Evolutionary conservation across 352 stramenopile genomes (phyloP).

Genomic region (Pythium scleroteichum): DNA sequence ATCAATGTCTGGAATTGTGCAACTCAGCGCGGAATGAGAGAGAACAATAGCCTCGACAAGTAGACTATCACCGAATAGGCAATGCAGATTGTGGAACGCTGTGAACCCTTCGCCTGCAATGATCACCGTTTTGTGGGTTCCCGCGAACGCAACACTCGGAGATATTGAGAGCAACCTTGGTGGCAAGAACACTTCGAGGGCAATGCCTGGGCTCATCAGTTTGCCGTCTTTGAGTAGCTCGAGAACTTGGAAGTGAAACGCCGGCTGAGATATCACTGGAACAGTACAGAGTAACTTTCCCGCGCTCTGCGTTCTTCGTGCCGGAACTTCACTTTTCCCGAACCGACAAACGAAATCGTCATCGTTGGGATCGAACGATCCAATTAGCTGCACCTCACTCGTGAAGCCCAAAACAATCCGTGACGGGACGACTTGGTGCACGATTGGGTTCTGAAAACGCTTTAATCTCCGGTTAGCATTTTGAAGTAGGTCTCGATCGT

Average conservation of each 20-base stretch:
- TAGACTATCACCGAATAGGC: constrained; percentile 24
- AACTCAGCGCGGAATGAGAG: constrained; percentile 19
- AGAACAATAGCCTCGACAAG: constrained; percentile 18
- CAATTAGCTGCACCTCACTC: constrained; percentile 15
- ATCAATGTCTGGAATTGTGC: constrained; percentile 5
- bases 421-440: constrained; percentile 21
- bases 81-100: constrained; percentile 15
- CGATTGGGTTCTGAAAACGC: background rate
- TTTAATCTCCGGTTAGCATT: constrained; percentile 3
- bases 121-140: background rate
- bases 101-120: constrained; percentile 27
- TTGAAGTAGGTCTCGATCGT: constrained; percentile 1
- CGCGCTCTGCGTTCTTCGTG: background rate
- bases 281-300: constrained; percentile 12
- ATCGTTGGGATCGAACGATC: constrained; percentile 14
- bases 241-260: constrained; percentile 17
- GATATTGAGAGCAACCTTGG: constrained; percentile 4
- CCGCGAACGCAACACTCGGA: constrained; percentile 7
- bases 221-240: constrained; percentile 25
- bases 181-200: constrained; percentile 16
- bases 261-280: constrained; percentile 3
- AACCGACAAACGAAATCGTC: constrained; percentile 14
- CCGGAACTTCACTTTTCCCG: constrained; percentile 12
- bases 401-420: constrained; percentile 13
- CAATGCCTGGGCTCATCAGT: constrained; percentile 14